Percentiles rank a stretch among this genome's conserved stretches.
Evolutionary conservation across 1,284 basidiomycete species (phyloP).

Genomic region (Erythrobasidium hasegawianum): DNA sequence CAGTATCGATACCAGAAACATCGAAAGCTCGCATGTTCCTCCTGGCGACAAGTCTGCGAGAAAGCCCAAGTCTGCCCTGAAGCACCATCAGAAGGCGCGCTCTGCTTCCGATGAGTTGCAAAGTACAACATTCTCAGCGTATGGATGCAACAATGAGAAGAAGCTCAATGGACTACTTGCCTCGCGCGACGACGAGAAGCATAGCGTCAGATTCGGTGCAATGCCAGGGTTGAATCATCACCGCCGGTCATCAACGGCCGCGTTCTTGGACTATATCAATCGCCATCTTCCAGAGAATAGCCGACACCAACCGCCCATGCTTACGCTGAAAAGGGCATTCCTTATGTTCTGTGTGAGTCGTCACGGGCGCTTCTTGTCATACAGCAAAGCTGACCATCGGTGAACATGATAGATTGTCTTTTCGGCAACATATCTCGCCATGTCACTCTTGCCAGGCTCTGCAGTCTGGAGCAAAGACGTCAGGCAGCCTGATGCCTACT

Average conservation of each 20-base stretch:
- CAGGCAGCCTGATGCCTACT: slow-evolving; percentile 6
- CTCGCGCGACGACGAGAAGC: neutral
- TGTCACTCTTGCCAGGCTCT: slow-evolving; percentile 14
- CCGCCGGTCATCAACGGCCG: slow-evolving; percentile 27
- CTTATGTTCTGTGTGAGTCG: slow-evolving; percentile 27
- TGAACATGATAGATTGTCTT: slow-evolving; percentile 33
- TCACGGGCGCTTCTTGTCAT: too few relatives aligned
- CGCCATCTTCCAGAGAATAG: slow-evolving; percentile 15
- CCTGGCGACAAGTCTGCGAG: neutral
- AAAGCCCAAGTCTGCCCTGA: slow-evolving; percentile 6
- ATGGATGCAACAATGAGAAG: slow-evolving; percentile 3
- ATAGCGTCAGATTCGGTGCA: slow-evolving; percentile 21
- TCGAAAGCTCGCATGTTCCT: neutral
- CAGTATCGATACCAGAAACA: slow-evolving; percentile 19
- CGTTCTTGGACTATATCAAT: slow-evolving; percentile 28
- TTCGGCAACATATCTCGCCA: slow-evolving; percentile 29
- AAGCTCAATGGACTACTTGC: neutral
- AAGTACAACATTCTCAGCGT: too few relatives aligned
- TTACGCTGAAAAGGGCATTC: slow-evolving; percentile 21
- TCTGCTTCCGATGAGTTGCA: neutral
- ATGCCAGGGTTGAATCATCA: slow-evolving; percentile 5
- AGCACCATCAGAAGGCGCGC: slow-evolving; percentile 3
- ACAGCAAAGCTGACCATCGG: too few relatives aligned
- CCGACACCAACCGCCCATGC: neutral
- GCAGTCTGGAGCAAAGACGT: slow-evolving; percentile 1